Conservation (phyloP, 306 rosid genomes). For the Spatholobus suberectus region DNA sequence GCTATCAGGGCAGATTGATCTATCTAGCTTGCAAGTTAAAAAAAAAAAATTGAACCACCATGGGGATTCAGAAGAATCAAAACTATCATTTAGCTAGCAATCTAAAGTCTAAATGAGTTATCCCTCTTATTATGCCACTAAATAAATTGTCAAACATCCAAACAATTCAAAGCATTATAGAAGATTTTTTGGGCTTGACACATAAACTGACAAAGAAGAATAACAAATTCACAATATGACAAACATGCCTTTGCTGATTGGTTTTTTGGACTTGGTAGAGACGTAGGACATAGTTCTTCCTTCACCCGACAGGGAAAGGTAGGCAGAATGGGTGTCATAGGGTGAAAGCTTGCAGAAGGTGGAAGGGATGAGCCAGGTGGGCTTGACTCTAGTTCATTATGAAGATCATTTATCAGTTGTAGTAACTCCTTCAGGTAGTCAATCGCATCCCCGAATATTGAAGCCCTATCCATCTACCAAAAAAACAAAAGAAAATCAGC, state of each 20-base stretch:
- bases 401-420: constrained; percentile 74
- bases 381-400: constrained; percentile 68
- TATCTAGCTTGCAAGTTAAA: neutral
- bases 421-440: constrained; percentile 88
- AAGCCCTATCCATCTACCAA: constrained; percentile 89
- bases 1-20: neutral
- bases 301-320: constrained; percentile 71
- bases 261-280: constrained; percentile 62
- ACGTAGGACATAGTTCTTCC: constrained; percentile 75
- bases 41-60: neutral
- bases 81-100: neutral
- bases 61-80: neutral
- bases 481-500: constrained; percentile 14
- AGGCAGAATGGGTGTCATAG: constrained; percentile 65
- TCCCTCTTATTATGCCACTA: neutral
- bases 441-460: constrained; percentile 87
- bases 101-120: neutral
- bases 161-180: no score
- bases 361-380: constrained; percentile 59
- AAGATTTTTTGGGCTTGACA: no score
- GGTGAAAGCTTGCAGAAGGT: constrained; percentile 65
- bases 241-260: constrained; percentile 72
- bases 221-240: neutral
- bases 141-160: no score
- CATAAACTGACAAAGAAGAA: neutral